Evolutionary conservation across 768 basidiomycete species (phyloP), one percentile per base, ranked within the genome.

Genomic region (Tremella fuciformis): DNA sequence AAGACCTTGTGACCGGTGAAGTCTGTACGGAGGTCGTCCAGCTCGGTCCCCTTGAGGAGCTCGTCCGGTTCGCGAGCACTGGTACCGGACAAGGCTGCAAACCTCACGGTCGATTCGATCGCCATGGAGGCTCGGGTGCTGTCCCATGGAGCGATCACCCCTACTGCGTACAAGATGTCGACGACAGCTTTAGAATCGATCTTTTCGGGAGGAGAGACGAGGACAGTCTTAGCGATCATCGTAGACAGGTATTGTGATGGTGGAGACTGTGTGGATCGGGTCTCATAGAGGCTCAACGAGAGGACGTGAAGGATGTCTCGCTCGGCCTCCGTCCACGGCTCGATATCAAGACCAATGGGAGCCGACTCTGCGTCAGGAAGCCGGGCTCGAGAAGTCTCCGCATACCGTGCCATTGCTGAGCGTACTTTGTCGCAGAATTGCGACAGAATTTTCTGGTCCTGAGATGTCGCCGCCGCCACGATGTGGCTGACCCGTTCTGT

Each of bases 161-260:
- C 92, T 13, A 94, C 67, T 46, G 89, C 84, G 15, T 84, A 71
- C 37, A 96, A 79, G 19, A 86, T 75, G 6, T 48, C 57, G 76
- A 77, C 52, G 2, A 77, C 52, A 1, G 64, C 82, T 79, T 21
- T 83, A 74, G 59, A 38, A 37, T 66, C 66, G 26, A 56, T 29
- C 1, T 53, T 26, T 22, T 59, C 59, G 13, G 34, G 57, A 1
- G 65, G 56, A 22, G 66, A 63, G 2, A 80, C 69, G 18, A 80
- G 78, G 22, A 90, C 68, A 47, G 76, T 73, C 69, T 86, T 87
- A 39, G 91, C 63, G 55, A 94, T 82, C 15, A 78, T 76, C 15
- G 82, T 80, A 24, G 81, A 79, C 0, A 82, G 78, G 1, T 83
- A 69, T 1, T 77, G 69, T 68, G 85, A 89, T 0, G 87, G 87